Evolutionary conservation across 768 basidiomycete species (phyloP).

Genomic region (Clitopilus hobsonii): DNA sequence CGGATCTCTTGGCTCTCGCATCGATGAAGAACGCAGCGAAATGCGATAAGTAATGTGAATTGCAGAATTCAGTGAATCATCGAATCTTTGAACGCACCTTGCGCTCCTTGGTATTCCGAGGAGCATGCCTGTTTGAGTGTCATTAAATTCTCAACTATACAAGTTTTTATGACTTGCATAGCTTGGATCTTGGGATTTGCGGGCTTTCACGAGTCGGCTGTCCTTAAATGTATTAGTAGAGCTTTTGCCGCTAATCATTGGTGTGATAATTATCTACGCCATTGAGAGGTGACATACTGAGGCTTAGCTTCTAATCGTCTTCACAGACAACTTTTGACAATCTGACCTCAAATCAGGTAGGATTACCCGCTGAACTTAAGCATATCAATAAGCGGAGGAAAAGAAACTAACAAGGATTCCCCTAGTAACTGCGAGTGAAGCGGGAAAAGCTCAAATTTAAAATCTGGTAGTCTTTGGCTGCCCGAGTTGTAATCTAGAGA

Average conservation of each 20-base stretch:
- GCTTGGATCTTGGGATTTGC: constrained; percentile 14
- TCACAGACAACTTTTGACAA: constrained; percentile 2
- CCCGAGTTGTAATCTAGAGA: constrained; percentile 81
- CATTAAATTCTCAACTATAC: constrained; percentile 49
- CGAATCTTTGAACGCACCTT: constrained; percentile 82
- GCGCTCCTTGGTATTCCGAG: constrained; percentile 71
- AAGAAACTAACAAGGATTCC: constrained; percentile 91
- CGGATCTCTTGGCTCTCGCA: constrained; percentile 76
- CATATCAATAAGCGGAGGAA: constrained; percentile 89
- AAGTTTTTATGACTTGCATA: constrained; percentile 64
- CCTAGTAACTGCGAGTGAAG: constrained; percentile 86
- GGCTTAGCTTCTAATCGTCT: constrained; percentile 1
- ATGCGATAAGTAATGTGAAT: constrained; percentile 82
- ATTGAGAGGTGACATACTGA: neutral
- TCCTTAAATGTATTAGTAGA: constrained; percentile 8
- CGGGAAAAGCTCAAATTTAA: constrained; percentile 81
- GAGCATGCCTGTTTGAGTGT: constrained; percentile 78
- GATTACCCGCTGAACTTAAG: constrained; percentile 86
- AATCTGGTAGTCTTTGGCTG: constrained; percentile 64
- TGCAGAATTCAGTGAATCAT: constrained; percentile 81
- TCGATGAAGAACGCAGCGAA: constrained; percentile 81
- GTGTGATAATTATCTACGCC: constrained; percentile 6
- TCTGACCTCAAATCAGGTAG: constrained; percentile 77
- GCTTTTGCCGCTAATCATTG: constrained; percentile 5
- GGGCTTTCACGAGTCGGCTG: constrained; percentile 15